A percentile compares a stretch with the other conserved stretches of the same genome.
These are phyloP conservation scores for Schizophyllum amplum DNA, from an alignment of 1,284 basidiomycete genomes.

Conservation along the genomic window DNA sequence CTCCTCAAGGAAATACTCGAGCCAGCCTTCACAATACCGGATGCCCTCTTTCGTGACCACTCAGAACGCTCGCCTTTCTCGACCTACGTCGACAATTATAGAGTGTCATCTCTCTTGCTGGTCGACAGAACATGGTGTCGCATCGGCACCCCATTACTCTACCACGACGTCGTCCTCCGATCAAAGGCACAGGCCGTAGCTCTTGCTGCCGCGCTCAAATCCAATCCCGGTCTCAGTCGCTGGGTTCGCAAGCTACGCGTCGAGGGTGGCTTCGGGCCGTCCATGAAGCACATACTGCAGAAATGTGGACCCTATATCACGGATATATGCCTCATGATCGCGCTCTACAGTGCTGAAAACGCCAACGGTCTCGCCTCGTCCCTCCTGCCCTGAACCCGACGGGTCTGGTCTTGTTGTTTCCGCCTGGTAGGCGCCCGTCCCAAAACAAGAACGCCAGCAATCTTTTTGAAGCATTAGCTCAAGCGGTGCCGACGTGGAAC, in stretches of 20 bases:
- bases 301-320: not conserved
- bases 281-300: not conserved
- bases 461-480: not conserved
- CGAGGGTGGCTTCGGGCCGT: not conserved
- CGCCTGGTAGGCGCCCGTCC: no score
- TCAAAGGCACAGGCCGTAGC: not conserved
- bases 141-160: not conserved
- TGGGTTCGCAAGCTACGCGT: not conserved
- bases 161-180: not conserved
- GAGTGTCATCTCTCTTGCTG: not conserved
- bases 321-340: not conserved
- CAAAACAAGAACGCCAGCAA: not conserved
- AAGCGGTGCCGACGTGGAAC: not conserved
- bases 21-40: not conserved
- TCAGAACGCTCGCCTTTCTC: not conserved
- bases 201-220: not conserved
- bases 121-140: not conserved
- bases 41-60: not conserved
- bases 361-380: not conserved
- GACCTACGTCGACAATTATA: not conserved
- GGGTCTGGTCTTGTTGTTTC: not conserved
- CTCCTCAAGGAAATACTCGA: not conserved
- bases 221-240: not conserved
- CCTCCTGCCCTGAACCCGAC: not conserved
- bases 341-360: not conserved